phyloP scores from a whole-genome alignment of 371 early-diverging fungal genomes.

The Mortierella sp. region DNA sequence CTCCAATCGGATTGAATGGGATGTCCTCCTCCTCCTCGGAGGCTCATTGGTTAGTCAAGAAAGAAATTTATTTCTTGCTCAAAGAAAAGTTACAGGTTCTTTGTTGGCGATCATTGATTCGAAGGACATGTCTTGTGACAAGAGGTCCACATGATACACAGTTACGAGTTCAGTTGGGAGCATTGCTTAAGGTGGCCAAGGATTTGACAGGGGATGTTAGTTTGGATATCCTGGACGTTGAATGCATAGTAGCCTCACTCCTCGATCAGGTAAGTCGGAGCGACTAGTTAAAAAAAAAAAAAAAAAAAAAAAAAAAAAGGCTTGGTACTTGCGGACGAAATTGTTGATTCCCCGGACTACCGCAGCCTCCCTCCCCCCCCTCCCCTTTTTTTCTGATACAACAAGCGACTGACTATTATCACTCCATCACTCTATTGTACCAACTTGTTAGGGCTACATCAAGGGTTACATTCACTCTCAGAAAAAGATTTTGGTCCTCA shows the following conservation, averaged over 20 bases:
- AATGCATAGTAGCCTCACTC: conserved; percentile 35
- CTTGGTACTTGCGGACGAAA: too few relatives aligned
- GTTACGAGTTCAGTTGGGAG: conserved; percentile 23
- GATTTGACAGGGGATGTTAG: conserved; percentile 16
- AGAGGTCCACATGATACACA: conserved; percentile 11
- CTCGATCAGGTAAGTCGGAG: conserved; percentile 34
- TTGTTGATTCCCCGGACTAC: too few relatives aligned
- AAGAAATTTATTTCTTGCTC: conserved; percentile 41
- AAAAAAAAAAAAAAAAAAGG: too few relatives aligned
- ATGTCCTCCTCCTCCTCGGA: background rate
- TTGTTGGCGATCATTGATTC: conserved; percentile 46
- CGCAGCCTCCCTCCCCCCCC: too few relatives aligned
- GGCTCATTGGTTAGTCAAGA: conserved; percentile 37
- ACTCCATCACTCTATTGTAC: too few relatives aligned
- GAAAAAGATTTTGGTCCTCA: conserved; percentile 40
- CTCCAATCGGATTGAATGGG: background rate
- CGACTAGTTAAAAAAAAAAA: too few relatives aligned
- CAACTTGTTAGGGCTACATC: conserved; percentile 50
- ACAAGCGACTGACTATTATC: too few relatives aligned
- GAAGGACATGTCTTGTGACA: conserved; percentile 19
- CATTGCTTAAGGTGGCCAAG: conserved; percentile 16
- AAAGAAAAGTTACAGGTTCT: conserved; percentile 37
- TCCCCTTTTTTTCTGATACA: too few relatives aligned
- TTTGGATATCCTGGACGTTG: conserved; percentile 38
- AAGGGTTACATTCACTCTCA: conserved; percentile 44